Evolutionary conservation across 2,329 filamentous ascomycete species (phyloP).

Genomic region (Aurifilum marmelostoma): DNA sequence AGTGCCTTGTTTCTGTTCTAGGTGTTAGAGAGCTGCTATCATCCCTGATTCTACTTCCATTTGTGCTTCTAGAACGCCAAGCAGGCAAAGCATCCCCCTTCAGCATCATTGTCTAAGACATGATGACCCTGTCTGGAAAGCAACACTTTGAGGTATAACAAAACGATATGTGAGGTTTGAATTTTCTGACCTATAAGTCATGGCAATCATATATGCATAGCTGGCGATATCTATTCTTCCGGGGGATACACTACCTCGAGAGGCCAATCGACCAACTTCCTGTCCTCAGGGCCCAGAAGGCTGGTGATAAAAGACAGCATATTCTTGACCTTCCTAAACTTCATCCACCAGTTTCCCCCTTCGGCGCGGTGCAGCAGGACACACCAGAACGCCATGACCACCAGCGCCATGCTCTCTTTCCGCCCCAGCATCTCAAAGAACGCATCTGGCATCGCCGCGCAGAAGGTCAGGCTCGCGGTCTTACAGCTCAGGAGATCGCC

Average conservation of each 20-base stretch:
- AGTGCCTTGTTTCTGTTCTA: no score
- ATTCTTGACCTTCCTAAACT: conserved; percentile 24
- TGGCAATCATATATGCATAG: neutral
- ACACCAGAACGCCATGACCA: conserved; percentile 36
- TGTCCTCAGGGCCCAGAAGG: conserved; percentile 10
- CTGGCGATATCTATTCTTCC: neutral
- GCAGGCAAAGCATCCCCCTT: neutral
- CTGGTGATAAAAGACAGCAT: conserved; percentile 19
- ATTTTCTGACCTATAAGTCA: neutral
- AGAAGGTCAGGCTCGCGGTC: conserved; percentile 33
- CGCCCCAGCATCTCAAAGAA: conserved; percentile 31
- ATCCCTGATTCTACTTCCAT: neutral
- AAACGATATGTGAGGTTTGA: neutral
- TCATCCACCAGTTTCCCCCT: conserved; percentile 32
- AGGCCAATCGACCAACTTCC: conserved; percentile 25
- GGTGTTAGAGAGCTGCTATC: neutral
- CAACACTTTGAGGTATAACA: neutral
- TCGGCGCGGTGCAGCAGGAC: conserved; percentile 33
- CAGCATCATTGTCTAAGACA: neutral
- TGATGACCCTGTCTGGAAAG: neutral
- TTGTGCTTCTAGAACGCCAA: neutral
- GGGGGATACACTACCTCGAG: conserved; percentile 6
- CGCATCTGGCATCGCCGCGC: conserved; percentile 20
- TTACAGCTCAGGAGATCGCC: conserved; percentile 30
- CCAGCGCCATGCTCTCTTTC: conserved; percentile 31